These are phyloP conservation scores for Brachypodium distachyon DNA, from an alignment of 202 grass and related monocot genomes.

Conservation along the genomic window DNA sequence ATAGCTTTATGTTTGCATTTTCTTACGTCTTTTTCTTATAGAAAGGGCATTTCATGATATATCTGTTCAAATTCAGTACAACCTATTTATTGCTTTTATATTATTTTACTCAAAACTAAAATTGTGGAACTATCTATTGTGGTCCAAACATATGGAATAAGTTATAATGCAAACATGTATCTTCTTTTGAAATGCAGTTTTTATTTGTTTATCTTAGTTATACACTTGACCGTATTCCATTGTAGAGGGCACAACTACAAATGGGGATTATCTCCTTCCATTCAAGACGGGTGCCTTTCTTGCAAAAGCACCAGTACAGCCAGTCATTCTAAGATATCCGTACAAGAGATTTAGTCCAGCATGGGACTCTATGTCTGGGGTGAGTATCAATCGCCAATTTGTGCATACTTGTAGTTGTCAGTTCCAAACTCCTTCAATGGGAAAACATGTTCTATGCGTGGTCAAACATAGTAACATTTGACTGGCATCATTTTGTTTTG, in stretches of 20 bases:
- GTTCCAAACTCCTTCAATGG: neutral
- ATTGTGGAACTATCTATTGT: neutral
- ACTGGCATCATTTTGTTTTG: neutral
- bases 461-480: neutral
- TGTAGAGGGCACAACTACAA: slow-evolving; percentile 95
- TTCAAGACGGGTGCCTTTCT: slow-evolving; percentile 88
- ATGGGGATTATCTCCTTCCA: slow-evolving; percentile 89
- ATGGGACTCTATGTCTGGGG: slow-evolving; percentile 88
- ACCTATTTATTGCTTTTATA: neutral
- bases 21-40: neutral
- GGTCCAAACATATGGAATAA: neutral
- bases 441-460: too few relatives aligned
- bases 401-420: neutral
- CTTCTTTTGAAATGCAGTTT: neutral
- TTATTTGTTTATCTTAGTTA: neutral
- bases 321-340: slow-evolving; percentile 83
- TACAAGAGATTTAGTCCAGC: slow-evolving; percentile 92
- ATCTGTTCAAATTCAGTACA: neutral
- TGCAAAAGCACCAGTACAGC: slow-evolving; percentile 59
- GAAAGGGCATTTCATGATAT: neutral
- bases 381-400: slow-evolving; percentile 30
- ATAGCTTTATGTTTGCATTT: neutral
- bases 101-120: neutral
- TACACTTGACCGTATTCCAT: neutral
- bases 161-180: neutral